Conservation (phyloP, 305 asterid species). For the Solanum hybrid region DNA sequence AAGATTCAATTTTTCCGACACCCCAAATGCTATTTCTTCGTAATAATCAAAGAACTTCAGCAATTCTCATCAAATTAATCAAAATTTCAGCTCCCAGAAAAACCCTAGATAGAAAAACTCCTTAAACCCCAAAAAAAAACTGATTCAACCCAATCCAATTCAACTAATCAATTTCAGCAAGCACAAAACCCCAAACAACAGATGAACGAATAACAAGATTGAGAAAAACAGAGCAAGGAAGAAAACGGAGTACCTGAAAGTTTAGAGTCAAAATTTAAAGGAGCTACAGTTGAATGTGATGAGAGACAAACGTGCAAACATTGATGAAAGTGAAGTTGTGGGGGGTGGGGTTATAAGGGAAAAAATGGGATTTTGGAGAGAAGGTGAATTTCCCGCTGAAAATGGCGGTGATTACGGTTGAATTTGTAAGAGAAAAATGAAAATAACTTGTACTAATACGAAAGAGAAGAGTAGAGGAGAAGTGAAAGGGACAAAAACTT, state of each 20-base stretch:
- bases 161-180: neutral
- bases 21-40: neutral
- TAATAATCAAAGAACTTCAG: neutral
- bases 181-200: neutral
- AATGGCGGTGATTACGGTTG: slow-evolving; percentile 71
- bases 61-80: neutral
- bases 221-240: neutral
- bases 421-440: slow-evolving; percentile 9
- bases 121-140: neutral
- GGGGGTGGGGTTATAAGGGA: neutral
- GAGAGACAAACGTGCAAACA: slow-evolving; percentile 2
- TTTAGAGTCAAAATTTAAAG: neutral
- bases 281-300: neutral
- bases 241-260: slow-evolving; percentile 1
- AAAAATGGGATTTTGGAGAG: neutral
- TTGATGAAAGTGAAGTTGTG: neutral
- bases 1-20: neutral
- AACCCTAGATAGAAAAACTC: neutral
- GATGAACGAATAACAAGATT: neutral
- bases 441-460: neutral
- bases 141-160: neutral
- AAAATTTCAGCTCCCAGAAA: neutral
- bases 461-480: slow-evolving; percentile 1
- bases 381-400: slow-evolving; percentile 61
- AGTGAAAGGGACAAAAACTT: slow-evolving; percentile 47